Base-by-base conservation (phyloP, 2,329 filamentous ascomycete species). In the Ampelomyces quisqualis region DNA sequence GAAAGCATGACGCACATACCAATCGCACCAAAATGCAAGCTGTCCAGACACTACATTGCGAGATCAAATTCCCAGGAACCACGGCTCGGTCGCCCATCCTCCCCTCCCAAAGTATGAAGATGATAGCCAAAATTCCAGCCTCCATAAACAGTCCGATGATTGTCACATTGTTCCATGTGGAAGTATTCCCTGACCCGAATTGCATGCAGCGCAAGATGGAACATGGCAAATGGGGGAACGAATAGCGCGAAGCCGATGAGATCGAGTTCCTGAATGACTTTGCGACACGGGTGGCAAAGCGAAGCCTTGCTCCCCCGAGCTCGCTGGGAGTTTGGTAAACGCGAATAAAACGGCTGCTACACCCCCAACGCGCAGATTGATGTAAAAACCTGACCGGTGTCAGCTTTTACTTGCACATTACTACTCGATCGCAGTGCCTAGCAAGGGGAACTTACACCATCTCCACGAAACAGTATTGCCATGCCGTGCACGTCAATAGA, bases 171-270 rank as follows among this genome's bases (percentile, higher is more conserved):
- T 55, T 50, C 71, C 71, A 73, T 2, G 61, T 9, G 34, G 63
- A 62, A 3, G 49, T 43, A 14, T 53, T 49, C 4, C 63, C 68
- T 19, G 63, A 64, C 24, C 68, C 70, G 34, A 58, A 67, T 38
- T 72, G 65, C 2, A 73, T 72, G 65, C 2, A 73, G 53, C 0
- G 61, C 70, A 8, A 72, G 53, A 4, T 73, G 55, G 5, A 72
- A 53, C 58, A 67, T 64, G 4, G 66, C 45, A 0, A 58, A 46
- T 5, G 62, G 50, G 4, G 68, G 65, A 7, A 60, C 54, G 39
- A 71, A 60, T 14, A 70, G 47, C 3, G 49, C 39, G 23, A 69
- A 70, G 3, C 68, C 68, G 3, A 61, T 26, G 21, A 70, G 54
- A 39, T 72, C 68, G n/a, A 69, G 54, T n/a, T 63, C 52, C 8